phyloP scores from a whole-genome alignment of 495 filamentous ascomycete species.

The Pyrenula aspistea region DNA sequence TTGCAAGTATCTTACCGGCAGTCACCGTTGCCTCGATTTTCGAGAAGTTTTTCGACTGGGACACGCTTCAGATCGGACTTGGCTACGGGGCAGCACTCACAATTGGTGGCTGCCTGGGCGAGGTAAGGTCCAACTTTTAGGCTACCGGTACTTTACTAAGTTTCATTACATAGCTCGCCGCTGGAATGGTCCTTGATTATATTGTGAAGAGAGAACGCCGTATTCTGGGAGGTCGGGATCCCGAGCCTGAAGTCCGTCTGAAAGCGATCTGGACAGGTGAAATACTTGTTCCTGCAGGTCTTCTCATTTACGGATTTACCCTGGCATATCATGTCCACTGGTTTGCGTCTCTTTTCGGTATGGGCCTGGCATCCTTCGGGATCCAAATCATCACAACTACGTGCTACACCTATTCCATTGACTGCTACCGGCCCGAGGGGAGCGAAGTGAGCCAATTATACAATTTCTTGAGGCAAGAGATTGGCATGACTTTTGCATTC shows the following conservation, averaged over 20 bases:
- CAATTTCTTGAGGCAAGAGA: conserved; percentile 1
- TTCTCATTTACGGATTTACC: conserved; percentile 2
- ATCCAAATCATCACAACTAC: conserved; percentile 1
- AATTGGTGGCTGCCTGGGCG: background rate
- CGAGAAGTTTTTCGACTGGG: background rate
- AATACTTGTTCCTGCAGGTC: conserved; percentile 1
- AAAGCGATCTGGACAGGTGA: conserved; percentile 3
- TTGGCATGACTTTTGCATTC: conserved; percentile 1
- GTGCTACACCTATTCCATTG: conserved; percentile 2
- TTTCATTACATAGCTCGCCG: background rate
- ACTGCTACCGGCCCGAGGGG: conserved; percentile 1
- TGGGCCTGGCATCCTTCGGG: conserved; percentile 1
- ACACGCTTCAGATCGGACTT: background rate
- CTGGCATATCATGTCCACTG: conserved; percentile 1
- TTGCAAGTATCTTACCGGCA: conserved; percentile 1
- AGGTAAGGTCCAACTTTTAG: background rate
- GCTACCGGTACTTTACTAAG: background rate
- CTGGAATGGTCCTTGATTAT: background rate
- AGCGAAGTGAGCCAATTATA: conserved; percentile 1
- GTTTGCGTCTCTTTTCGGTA: background rate
- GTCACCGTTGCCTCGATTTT: background rate
- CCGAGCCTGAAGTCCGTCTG: conserved; percentile 1
- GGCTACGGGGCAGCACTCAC: background rate
- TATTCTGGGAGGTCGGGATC: background rate
- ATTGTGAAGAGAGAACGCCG: background rate